These are phyloP conservation scores for Zoysia japonica DNA, from an alignment of 176 grass and related monocot species.

Conservation along the genomic window DNA sequence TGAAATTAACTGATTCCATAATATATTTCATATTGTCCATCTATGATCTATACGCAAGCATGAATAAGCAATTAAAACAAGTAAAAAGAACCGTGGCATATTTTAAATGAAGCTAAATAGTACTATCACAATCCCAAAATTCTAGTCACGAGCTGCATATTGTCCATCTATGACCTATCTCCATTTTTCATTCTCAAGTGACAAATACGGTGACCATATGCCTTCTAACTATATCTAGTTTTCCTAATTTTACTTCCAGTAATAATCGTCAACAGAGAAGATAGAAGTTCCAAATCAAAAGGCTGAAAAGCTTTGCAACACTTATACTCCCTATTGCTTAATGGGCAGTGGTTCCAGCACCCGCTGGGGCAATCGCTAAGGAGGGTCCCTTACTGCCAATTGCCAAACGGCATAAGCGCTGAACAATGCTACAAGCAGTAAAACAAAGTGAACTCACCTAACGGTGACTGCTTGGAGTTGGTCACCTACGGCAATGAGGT, in stretches of 20 bases:
- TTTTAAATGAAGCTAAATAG: background rate
- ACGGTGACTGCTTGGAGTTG: constrained; percentile 67
- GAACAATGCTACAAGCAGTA: constrained; percentile 4
- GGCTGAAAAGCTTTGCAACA: background rate
- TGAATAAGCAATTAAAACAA: background rate
- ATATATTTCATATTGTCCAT: background rate
- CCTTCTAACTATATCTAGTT: background rate
- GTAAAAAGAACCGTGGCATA: background rate
- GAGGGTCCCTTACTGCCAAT: background rate
- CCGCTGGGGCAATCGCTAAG: background rate
- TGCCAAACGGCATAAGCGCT: background rate
- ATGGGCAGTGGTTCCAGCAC: background rate
- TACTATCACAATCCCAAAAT: background rate
- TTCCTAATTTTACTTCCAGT: background rate
- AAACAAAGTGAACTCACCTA: constrained; percentile 40
- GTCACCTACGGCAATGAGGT: constrained; percentile 76
- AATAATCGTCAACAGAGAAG: background rate
- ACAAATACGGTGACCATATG: background rate
- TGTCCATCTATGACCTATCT: background rate
- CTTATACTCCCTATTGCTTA: background rate
- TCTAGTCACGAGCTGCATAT: background rate
- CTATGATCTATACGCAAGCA: background rate
- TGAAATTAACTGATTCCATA: constrained; percentile 2
- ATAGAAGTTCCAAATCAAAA: constrained; percentile 7
- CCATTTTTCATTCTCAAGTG: constrained; percentile 1